Evolutionary conservation across 108 stramenopile genomes (phyloP), one percentile per base, ranked within the genome.

Genomic region (Nannochloropsis gaditana): DNA sequence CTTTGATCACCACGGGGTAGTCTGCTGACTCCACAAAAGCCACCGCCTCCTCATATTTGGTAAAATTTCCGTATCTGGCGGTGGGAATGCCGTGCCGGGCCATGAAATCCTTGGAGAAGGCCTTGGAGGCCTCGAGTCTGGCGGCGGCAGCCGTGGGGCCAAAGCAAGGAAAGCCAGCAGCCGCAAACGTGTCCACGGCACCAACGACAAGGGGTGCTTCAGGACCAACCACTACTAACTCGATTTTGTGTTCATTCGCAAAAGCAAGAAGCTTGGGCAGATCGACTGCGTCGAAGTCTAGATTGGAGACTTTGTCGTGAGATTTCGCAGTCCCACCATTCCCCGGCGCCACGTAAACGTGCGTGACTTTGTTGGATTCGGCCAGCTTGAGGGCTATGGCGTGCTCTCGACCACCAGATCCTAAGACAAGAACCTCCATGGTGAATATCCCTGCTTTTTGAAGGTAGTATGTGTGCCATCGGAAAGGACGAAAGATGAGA

Each of bases 31-130:
- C 42, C 43, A 90, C 92, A 80, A 95, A 91, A 43, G 95, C 95
- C 87, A 42, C 44, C 10, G 90, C 92, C 11, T 94, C 95, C 9
- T 91, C 91, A 59, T 88, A 87, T 45, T 94, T 92, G 11, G 94
- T 95, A 89, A 99, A 99, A 84, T 90, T 96, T 44, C 91, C 90
- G 92, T 95, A 98, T 85, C 92, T 93, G 80, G 99, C 97, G 15
- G 99, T 99, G 50, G 95, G 97, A 47, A 99, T 95, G 44, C 86
- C 92, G 88, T 95, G 92, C 45, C 95, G 92, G 81, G 94, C 92
- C 89, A 99, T 93, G 89, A 99, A 99, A 89, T 96, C 97, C 91
- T 99, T 99, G 83, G 95, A 94, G 89, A 96, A 99, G 59, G 99
- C 96, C 94, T 98, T 98, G 85, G 94, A 94, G 42, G 96, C 96